Evolutionary conservation across 2,329 filamentous ascomycete genomes (phyloP), one percentile per base, ranked within the genome.

Genomic region (Penicillium decumbens): DNA sequence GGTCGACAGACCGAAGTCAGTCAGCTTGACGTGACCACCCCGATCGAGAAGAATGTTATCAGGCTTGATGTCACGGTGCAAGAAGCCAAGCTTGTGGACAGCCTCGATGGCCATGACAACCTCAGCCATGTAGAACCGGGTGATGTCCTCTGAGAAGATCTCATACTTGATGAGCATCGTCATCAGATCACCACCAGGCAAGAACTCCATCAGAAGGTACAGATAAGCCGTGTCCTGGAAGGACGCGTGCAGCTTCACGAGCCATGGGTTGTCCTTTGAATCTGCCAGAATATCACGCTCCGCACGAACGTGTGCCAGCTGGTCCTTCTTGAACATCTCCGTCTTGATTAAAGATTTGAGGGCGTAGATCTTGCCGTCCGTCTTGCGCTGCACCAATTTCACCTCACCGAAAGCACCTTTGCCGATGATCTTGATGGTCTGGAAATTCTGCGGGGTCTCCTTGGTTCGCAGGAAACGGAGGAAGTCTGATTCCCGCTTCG

Each of bases 91-190:
- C 71, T 95, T 95, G 74, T 98, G 93, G 37, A 98, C 93, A 12
- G 93, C 93, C 68, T 98, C 93, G 60, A 98, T 97, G n/a, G 93
- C 93, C 66, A 97, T 80, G 23, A 95, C 89, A 63, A 97, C 92
- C 72, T 98, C 92, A 23, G 93, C 93, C 82, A 98, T 98, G 74
- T 98, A 98, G 74, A 98, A 98, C 15, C 93, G 84, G 27, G 93
- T 98, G 60, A 98, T 97, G 61, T 98, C 93, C 71, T 97, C 92
- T 0, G 90, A 95, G 72, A 98, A 98, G 70, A 98, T 96, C 71
- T 98, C 93, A 67, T 98, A 98, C 79, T 97, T 98, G 77, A 98
- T 98, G 61, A 98, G 79, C 93, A 98, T 98, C 3, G 93, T 98
- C 93, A 98, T 98, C 70, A 98, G 73, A 75, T 98, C 93, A 71